Base-by-base conservation (phyloP, 140 eudicot species). In the Flaveria floridana region DNA sequence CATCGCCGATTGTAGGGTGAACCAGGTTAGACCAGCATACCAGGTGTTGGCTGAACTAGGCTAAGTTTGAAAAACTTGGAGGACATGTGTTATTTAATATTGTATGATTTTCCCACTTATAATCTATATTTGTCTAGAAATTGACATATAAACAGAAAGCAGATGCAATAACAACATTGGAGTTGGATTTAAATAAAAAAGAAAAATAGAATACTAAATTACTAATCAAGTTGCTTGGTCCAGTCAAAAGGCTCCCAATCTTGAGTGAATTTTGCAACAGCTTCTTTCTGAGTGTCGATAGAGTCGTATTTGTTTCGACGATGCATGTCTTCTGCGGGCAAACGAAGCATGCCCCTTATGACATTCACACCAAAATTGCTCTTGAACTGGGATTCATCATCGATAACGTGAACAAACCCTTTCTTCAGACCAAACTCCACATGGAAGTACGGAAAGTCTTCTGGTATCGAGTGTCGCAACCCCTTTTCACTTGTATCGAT, bases 401-500 rank as follows among this genome's bases (percentile, higher is more conserved):
- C 99, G 3, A 90, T 93, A 6, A 93, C 96, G 3, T 93, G 99
- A 20, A 93, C 99, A 39, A 80, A 93, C 16, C 99, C 99, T 73
- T 79, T 90, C 64, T 87, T 85, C 66, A 93, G 68, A 14, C 99
- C 99, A 69, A 93, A 93, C 73, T 93, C 99, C 30, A 93, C 97
- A 28, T 90, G 93, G 63, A 90, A 90, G 61, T 93, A 93, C 2
- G 99, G 97, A 47, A 93, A 93, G 30, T 93, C 87, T 74, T 88
- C 86, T 0, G 99, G 99, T 73, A 93, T 88, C 1, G 90, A 93
- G 61, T 74, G 83, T 3, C 97, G 85, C 74, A 93, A 56, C 46
- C 99, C 96, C 81, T 88, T 93, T 55, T 76, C 88, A 73, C 97
- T 93, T 44, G 98, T 93, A 75, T 93, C 98, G 6, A 93, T 93